Evolutionary conservation across 257 asterid genomes (phyloP).

Genomic region (Plectranthus barbatus): DNA sequence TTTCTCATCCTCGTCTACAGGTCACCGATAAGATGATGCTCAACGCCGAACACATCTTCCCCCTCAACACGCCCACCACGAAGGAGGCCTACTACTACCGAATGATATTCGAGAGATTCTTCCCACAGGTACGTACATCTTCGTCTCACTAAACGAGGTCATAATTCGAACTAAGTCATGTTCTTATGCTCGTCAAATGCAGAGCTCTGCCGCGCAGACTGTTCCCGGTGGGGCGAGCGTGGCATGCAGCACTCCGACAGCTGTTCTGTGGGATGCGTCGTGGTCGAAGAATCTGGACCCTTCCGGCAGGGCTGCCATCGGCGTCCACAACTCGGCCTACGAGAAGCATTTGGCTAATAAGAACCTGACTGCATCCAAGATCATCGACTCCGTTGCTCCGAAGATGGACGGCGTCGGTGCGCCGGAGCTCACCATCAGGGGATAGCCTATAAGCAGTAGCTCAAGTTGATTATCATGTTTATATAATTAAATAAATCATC

Average conservation of each 20-base stretch:
- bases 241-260: constrained; percentile 88
- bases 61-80: constrained; percentile 79
- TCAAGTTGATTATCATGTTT: background rate
- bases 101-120: constrained; percentile 87
- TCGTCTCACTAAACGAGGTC: no score
- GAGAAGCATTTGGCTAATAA: constrained; percentile 35
- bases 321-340: constrained; percentile 81
- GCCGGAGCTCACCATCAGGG: constrained; percentile 52
- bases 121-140: constrained; percentile 65
- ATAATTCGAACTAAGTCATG: no score
- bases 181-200: constrained; percentile 16
- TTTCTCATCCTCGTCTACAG: constrained; percentile 18
- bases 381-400: constrained; percentile 31
- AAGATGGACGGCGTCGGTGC: constrained; percentile 31
- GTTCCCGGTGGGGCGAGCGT: constrained; percentile 95
- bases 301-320: constrained; percentile 86
- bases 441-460: constrained; percentile 24
- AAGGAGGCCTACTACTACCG: constrained; percentile 92
- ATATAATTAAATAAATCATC: constrained; percentile 7
- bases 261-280: constrained; percentile 82
- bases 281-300: constrained; percentile 91
- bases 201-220: constrained; percentile 69
- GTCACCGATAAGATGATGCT: constrained; percentile 88
- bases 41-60: constrained; percentile 68
- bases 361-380: constrained; percentile 18